Percentiles rank a stretch among this genome's conserved stretches.
Evolutionary conservation across 1,139 yeast genomes (phyloP).

Genomic region (Kodamaea arcana): DNA sequence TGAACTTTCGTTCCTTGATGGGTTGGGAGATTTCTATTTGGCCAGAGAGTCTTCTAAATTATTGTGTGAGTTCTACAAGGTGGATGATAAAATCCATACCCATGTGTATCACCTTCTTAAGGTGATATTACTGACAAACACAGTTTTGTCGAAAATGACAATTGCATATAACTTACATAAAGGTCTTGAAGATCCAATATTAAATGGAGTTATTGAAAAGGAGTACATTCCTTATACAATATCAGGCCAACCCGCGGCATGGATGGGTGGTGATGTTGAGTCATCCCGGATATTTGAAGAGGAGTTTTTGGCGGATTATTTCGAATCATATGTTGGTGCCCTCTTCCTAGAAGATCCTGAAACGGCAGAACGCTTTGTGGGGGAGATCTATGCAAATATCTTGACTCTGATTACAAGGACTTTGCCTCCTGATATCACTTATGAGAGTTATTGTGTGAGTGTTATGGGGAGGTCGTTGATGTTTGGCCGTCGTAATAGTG

Average conservation of each 20-base stretch:
- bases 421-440: conserved; percentile 15
- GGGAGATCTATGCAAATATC: conserved; percentile 29
- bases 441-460: conserved; percentile 14
- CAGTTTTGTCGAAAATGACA: conserved; percentile 36
- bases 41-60: conserved; percentile 38
- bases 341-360: conserved; percentile 37
- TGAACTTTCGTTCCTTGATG: conserved; percentile 42
- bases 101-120: conserved; percentile 31
- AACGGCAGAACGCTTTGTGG: conserved; percentile 33
- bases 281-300: conserved; percentile 34
- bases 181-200: conserved; percentile 31
- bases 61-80: conserved; percentile 26
- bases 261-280: conserved; percentile 15
- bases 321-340: conserved; percentile 45
- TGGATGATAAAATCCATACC: conserved; percentile 13
- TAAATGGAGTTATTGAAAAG: conserved; percentile 10
- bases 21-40: conserved; percentile 41
- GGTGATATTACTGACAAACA: conserved; percentile 38
- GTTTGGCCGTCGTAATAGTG: too few species aligned
- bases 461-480: conserved; percentile 15
- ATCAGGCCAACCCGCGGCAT: conserved; percentile 10
- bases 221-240: conserved; percentile 13
- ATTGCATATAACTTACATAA: conserved; percentile 34
- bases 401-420: conserved; percentile 24
- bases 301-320: conserved; percentile 43